Percentiles rank a stretch among this genome's conserved stretches.
These are phyloP conservation scores for Phycomyces nitens DNA, from an alignment of 192 early-diverging fungal species.

Conservation along the genomic window DNA sequence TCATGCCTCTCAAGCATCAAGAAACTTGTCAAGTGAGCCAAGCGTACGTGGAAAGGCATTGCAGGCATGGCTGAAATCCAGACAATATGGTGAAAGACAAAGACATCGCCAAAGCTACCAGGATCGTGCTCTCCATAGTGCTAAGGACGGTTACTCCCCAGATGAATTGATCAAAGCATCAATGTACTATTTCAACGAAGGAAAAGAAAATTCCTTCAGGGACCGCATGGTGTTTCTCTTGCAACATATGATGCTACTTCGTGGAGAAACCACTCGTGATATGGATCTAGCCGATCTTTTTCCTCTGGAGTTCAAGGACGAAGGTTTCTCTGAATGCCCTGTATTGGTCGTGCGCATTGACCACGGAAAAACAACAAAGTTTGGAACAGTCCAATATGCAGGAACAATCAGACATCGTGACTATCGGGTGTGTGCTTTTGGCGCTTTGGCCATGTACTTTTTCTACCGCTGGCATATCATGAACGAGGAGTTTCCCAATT, in stretches of 20 bases:
- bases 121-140: background rate
- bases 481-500: background rate
- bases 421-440: background rate
- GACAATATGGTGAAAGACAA: no score
- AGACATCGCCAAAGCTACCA: no score
- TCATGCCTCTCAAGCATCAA: no score
- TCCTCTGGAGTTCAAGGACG: constrained; percentile 1
- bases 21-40: no score
- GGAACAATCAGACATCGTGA: background rate
- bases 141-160: background rate
- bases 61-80: no score
- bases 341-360: background rate
- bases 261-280: background rate
- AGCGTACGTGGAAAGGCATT: no score
- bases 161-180: background rate
- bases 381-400: background rate
- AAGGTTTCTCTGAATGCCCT: background rate
- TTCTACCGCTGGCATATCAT: background rate
- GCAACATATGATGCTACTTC: background rate
- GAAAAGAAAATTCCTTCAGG: background rate
- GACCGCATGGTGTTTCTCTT: background rate
- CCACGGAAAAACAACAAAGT: background rate
- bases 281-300: background rate
- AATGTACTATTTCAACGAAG: background rate
- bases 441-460: background rate